Conservation (phyloP, 2,329 filamentous ascomycete genomes). For the Bimuria novae-zelandiae region DNA sequence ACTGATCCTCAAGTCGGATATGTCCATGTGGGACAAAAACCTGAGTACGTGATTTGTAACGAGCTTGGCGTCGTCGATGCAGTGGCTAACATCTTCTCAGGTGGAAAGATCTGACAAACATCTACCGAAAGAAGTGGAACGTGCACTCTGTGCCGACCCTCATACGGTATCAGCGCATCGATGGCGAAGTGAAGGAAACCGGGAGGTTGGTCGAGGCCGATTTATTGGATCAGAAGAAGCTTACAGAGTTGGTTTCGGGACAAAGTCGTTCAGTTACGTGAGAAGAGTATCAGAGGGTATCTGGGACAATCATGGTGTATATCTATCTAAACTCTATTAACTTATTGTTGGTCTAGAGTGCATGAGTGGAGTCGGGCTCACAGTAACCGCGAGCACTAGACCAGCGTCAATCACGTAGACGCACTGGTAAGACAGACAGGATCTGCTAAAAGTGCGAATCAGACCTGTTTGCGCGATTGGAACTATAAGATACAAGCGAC, state of each 20-base stretch:
- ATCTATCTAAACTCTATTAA: no score
- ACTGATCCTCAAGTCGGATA: conserved; percentile 3
- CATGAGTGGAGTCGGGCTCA: no score
- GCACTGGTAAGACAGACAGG: no score
- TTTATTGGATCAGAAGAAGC: conserved; percentile 7
- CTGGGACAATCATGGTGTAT: no score
- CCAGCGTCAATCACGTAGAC: no score
- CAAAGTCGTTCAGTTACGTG: no score
- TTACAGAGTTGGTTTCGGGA: neutral
- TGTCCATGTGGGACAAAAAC: conserved; percentile 16
- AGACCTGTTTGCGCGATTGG: no score
- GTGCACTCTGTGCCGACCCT: conserved; percentile 6
- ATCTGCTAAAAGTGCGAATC: no score
- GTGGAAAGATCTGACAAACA: conserved; percentile 7
- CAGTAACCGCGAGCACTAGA: no score
- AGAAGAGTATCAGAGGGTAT: no score
- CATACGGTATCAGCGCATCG: conserved; percentile 5
- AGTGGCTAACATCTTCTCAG: neutral
- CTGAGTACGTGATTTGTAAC: conserved; percentile 11
- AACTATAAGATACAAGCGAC: no score
- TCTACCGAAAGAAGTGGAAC: conserved; percentile 9
- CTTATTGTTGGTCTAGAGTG: no score
- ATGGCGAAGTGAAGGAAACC: conserved; percentile 9
- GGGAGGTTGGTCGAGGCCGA: conserved; percentile 8
- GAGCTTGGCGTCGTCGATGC: neutral